Evolutionary conservation across 768 basidiomycete genomes (phyloP), one percentile per base, ranked within the genome.

Genomic region (Pulveroboletus frians): DNA sequence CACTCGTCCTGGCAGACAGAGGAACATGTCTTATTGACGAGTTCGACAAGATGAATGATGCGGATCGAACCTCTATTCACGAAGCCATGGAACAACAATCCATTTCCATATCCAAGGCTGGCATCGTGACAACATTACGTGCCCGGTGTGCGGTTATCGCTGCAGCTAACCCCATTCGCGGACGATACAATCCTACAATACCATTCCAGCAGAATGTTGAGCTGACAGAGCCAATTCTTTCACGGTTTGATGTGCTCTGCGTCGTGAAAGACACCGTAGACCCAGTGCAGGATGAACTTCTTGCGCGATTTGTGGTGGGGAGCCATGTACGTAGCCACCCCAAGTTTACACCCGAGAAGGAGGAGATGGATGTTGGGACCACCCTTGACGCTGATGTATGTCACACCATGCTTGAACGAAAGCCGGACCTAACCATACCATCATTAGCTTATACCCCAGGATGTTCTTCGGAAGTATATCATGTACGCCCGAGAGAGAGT

Each of bases 71-170:
- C 14, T 96, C 93, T 4, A 98, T 99, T 61, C 96, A 98, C 74
- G 96, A 99, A 68, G 96, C 96, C 2, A 99, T 99, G 96, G 96
- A 99, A 66, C 96, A 99, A 71, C 96, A 98, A 67, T 88, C 92
- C 11, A 99, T 99, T 57, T 98, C 96, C 4, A 98, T 99, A 61
- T 92, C 95, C 20, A 99, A 99, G 65, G 96, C 96, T 14, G 96
- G 96, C 37, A 99, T 99, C 54, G 89, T 98, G 47, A 98, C 96
- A n/a, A 89, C 90, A 14, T 79, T 99, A 8, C 94, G 97, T 71
- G 96, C 96, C 21, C 85, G 96, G 17, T 98, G 95, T 70, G 93
- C 94, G 6, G 92, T 99, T 69, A 83, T 98, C 51, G 96, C 96
- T 31, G 96, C 96, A 1, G 96, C 96, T 45, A 99, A 99, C 73